Evolutionary conservation across 768 basidiomycete genomes (phyloP), one percentile per base, ranked within the genome.

Genomic region (Multifurca ochricompacta): DNA sequence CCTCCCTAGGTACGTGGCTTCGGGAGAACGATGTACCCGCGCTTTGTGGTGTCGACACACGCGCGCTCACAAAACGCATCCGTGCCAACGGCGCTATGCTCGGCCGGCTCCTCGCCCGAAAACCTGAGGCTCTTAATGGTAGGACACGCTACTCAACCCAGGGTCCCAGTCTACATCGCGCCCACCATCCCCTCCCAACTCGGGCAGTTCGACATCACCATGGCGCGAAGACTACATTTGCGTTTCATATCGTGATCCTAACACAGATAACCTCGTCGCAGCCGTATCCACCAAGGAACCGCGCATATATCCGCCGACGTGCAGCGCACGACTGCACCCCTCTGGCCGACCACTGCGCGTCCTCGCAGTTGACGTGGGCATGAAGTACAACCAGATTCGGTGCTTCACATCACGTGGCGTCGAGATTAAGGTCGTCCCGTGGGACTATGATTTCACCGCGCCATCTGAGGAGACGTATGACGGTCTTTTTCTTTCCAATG

Each of bases 331-430:
- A 49, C 67, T 80, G 31, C 90, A 96, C 66, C 87, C 90, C 2
- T 83, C 81, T 1, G 90, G 88, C 28, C 81, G 93, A 46, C 71
- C 81, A 0, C 67, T 98, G 28, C 87, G 96, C 56, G 80, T 99
- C 27, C 65, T 99, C 14, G 92, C 91, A 5, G 72, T 98, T 54
- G 96, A 99, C 67, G 95, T 98, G 47, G 96, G 96, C n/a, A 98
- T 98, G 91, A 99, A 99, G 71, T 96, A 89, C 75, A 98, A 98
- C 70, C 96, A 99, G 70, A 93, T 98, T 63, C 81, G 96, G 31
- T 99, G 96, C 74, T 97, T 99, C 73, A 82, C 80, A 39, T 76
- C 81, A 34, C 86, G 96, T 31, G 96, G 96, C 45, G 81, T 97
- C 32, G 91, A 98, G 69, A 76, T 98, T 67, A 97, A 98, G 71